phyloP scores from a whole-genome alignment of 805 yeast species.

The Metschnikowia lunata region DNA sequence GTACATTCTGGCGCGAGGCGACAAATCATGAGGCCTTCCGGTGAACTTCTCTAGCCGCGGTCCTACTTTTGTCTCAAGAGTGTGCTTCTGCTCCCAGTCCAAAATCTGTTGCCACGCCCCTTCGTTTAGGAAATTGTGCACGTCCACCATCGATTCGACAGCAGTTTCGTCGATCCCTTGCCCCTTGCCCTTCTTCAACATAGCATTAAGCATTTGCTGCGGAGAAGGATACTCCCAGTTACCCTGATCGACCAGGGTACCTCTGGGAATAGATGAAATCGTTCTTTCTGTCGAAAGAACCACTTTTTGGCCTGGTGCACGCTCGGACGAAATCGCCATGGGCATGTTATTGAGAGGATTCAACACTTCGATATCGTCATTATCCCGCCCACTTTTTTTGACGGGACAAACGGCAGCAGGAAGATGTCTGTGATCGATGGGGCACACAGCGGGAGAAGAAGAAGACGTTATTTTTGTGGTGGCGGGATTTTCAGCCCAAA shows the following conservation, averaged over 20 bases:
- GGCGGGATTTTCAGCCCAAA: slow-evolving; percentile 59
- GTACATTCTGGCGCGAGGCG: slow-evolving; percentile 79
- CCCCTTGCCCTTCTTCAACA: slow-evolving; percentile 88
- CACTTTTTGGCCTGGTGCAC: slow-evolving; percentile 75
- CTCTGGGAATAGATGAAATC: slow-evolving; percentile 81
- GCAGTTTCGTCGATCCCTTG: slow-evolving; percentile 91
- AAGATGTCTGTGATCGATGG: slow-evolving; percentile 12
- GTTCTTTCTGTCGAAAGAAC: slow-evolving; percentile 82
- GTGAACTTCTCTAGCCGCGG: slow-evolving; percentile 85
- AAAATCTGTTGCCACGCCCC: slow-evolving; percentile 96
- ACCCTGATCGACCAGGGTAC: slow-evolving; percentile 58
- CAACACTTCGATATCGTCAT: slow-evolving; percentile 32
- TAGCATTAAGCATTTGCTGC: slow-evolving; percentile 97
- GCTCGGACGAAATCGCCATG: slow-evolving; percentile 53
- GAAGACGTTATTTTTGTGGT: neutral
- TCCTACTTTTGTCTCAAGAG: slow-evolving; percentile 46
- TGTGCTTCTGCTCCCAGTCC: slow-evolving; percentile 82
- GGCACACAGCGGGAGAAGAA: slow-evolving; percentile 15
- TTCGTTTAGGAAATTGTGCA: slow-evolving; percentile 92
- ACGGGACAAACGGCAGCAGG: slow-evolving; percentile 17
- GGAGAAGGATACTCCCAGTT: slow-evolving; percentile 99
- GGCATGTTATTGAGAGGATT: slow-evolving; percentile 94
- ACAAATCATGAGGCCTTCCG: slow-evolving; percentile 83
- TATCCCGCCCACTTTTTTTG: slow-evolving; percentile 2
- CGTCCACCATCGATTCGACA: slow-evolving; percentile 94